Evolutionary conservation across 768 basidiomycete species (phyloP).

Genomic region (Lepiota subincarnata): DNA sequence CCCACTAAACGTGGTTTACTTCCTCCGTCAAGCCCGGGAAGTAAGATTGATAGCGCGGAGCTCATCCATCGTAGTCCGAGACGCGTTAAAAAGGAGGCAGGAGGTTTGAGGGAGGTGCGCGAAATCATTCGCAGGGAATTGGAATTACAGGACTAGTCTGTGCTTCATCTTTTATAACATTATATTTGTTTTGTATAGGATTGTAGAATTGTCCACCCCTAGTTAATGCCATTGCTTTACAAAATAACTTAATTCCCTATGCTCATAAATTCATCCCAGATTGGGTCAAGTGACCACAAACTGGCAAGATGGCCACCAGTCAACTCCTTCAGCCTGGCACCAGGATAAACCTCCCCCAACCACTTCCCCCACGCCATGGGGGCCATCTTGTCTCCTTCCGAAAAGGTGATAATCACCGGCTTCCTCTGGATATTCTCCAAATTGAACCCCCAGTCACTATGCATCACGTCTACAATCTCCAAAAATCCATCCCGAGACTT

Average conservation of each 20-base stretch:
- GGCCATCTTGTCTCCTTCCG: slow-evolving; percentile 37
- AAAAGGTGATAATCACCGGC: slow-evolving; percentile 41
- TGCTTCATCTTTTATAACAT: slow-evolving; percentile 28
- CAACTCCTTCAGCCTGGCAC: slow-evolving; percentile 34
- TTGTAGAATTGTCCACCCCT: slow-evolving; percentile 15
- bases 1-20: slow-evolving; percentile 36
- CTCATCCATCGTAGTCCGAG: slow-evolving; percentile 68
- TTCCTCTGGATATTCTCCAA: slow-evolving; percentile 42
- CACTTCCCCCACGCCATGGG: slow-evolving; percentile 44
- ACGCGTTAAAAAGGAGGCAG: slow-evolving; percentile 63
- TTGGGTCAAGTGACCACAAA: slow-evolving; percentile 40
- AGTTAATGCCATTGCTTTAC: not conserved
- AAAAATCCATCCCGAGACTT: slow-evolving; percentile 51
- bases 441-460: slow-evolving; percentile 49
- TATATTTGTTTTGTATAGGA: slow-evolving; percentile 17
- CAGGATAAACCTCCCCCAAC: slow-evolving; percentile 44
- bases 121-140: slow-evolving; percentile 80
- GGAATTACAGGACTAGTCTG: slow-evolving; percentile 57
- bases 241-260: not conserved
- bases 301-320: slow-evolving; percentile 48
- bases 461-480: slow-evolving; percentile 35
- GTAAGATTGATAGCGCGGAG: slow-evolving; percentile 59
- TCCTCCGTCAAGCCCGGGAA: slow-evolving; percentile 43
- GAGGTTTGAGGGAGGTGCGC: slow-evolving; percentile 73
- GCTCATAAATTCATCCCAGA: slow-evolving; percentile 38